These are phyloP conservation scores for Nemania sp. DNA, from an alignment of 2,329 filamentous ascomycete species.

Conservation along the genomic window DNA sequence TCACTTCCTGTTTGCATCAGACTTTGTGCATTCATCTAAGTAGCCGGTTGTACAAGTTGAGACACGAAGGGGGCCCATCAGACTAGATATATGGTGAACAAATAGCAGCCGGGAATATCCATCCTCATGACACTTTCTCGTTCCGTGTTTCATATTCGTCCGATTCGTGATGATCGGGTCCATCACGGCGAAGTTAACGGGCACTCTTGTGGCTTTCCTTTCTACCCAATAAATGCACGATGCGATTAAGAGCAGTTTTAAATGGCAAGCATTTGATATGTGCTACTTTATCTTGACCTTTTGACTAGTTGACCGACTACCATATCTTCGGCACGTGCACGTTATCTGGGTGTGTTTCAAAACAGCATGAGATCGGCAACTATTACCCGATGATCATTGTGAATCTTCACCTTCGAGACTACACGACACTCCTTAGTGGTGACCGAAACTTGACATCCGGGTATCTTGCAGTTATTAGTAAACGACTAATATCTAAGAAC, in stretches of 20 bases:
- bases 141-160: not conserved
- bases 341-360: slow-evolving; percentile 5
- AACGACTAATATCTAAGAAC: not conserved
- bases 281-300: not conserved
- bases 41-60: slow-evolving; percentile 9
- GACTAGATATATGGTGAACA: slow-evolving; percentile 1
- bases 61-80: not conserved
- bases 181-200: slow-evolving; percentile 16
- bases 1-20: slow-evolving; percentile 8
- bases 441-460: not conserved
- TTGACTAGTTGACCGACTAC: slow-evolving; percentile 12
- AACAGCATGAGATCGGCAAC: not conserved
- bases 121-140: not conserved
- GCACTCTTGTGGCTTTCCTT: slow-evolving; percentile 10
- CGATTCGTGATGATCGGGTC: slow-evolving; percentile 6
- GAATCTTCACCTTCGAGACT: slow-evolving; percentile 1
- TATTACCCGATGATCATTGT: slow-evolving; percentile 9
- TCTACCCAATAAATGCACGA: not conserved
- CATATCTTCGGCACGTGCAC: not conserved
- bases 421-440: slow-evolving; percentile 1
- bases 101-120: not conserved
- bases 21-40: too few relatives aligned
- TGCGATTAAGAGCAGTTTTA: slow-evolving; percentile 14
- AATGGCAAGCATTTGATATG: slow-evolving; percentile 13
- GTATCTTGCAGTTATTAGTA: slow-evolving; percentile 1